phyloP scores from a whole-genome alignment of 2,329 filamentous ascomycete species.

The Xylariaceae sp. region DNA sequence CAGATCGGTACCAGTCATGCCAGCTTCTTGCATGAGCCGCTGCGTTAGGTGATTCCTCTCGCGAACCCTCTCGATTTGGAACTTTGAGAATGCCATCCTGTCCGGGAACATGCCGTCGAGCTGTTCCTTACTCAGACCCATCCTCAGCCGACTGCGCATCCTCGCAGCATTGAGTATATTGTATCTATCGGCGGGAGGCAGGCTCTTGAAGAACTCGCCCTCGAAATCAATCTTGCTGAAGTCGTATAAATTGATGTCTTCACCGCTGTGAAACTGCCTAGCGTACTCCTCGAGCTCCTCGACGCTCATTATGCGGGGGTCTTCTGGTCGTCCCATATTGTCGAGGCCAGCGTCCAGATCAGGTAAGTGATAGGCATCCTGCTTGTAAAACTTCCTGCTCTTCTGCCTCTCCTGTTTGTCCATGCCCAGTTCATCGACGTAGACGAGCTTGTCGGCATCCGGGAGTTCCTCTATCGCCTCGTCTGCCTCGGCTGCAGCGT shows the following conservation, averaged over 20 bases:
- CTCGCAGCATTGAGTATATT: slow-evolving; percentile 95
- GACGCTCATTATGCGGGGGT: slow-evolving; percentile 92
- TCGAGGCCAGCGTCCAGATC: slow-evolving; percentile 73
- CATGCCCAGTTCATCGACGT: slow-evolving; percentile 86
- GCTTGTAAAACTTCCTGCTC: slow-evolving; percentile 75
- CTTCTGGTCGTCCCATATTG: slow-evolving; percentile 81
- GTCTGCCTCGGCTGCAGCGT: slow-evolving; percentile 27
- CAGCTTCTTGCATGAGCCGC: slow-evolving; percentile 86
- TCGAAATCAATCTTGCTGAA: slow-evolving; percentile 99
- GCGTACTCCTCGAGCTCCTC: slow-evolving; percentile 94
- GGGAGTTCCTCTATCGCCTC: slow-evolving; percentile 63
- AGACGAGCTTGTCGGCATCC: slow-evolving; percentile 63
- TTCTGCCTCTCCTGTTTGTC: slow-evolving; percentile 65
- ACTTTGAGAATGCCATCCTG: slow-evolving; percentile 91
- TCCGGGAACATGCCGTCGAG: slow-evolving; percentile 95
- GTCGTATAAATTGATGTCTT: slow-evolving; percentile 88
- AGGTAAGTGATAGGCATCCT: slow-evolving; percentile 91
- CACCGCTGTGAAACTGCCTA: slow-evolving; percentile 80
- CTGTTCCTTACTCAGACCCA: slow-evolving; percentile 96
- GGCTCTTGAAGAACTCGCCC: slow-evolving; percentile 85
- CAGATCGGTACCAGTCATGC: slow-evolving; percentile 72
- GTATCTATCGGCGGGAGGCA: slow-evolving; percentile 86
- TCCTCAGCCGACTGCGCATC: slow-evolving; percentile 77
- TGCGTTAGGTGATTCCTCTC: slow-evolving; percentile 95
- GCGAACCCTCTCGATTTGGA: slow-evolving; percentile 89